Conservation (phyloP, 1,284 basidiomycete genomes). For the Tetrapyrgos nigripes region DNA sequence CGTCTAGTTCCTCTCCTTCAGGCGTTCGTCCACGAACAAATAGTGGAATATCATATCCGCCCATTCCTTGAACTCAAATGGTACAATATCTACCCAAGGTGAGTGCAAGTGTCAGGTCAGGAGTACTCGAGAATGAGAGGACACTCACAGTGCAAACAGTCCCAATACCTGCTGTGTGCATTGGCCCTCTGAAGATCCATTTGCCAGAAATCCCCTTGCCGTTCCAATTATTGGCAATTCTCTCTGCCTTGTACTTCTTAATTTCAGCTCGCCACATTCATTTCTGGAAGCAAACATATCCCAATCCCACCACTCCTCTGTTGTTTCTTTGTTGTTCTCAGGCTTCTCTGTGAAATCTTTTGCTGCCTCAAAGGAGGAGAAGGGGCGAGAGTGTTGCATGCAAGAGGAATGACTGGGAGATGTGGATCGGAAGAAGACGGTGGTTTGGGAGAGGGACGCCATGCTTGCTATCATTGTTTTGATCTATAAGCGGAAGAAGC, state of each 20-base stretch:
- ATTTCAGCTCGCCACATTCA: not conserved
- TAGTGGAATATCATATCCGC: not conserved
- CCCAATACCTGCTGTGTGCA: not conserved
- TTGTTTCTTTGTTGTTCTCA: no score
- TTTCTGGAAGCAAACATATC: not conserved
- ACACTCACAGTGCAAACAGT: not conserved
- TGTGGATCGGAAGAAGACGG: no score
- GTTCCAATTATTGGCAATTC: not conserved
- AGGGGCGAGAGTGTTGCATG: no score
- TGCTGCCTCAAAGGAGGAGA: no score
- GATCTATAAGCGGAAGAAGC: no score
- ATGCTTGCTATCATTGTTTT: no score
- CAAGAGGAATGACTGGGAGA: no score
- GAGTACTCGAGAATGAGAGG: not conserved
- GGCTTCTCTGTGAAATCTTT: no score
- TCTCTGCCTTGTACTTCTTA: not conserved
- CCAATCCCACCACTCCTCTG: no score
- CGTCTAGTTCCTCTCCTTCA: not conserved
- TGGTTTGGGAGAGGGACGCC: no score
- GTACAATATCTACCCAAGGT: no score
- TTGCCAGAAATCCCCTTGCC: not conserved
- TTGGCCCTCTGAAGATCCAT: not conserved
- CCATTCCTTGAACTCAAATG: not conserved
- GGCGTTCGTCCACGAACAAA: not conserved
- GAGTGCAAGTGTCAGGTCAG: no score